These are phyloP conservation scores for Stylonectria norvegica DNA, from an alignment of 2,329 filamentous ascomycete species.

Conservation along the genomic window DNA sequence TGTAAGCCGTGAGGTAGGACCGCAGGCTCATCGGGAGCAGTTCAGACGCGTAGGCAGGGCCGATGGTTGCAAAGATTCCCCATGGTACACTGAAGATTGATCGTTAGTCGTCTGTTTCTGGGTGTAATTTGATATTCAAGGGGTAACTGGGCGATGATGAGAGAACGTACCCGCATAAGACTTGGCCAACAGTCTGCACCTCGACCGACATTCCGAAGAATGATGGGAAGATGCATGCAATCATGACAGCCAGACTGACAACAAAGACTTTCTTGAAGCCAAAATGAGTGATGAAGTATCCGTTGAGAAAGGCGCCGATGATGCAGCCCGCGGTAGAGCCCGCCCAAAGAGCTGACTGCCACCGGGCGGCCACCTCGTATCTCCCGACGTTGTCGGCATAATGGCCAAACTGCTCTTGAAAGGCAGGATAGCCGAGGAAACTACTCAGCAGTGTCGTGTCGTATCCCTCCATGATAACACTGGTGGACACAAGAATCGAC, in stretches of 20 bases:
- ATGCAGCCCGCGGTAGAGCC: constrained; percentile 1
- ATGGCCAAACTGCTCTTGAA: constrained; percentile 1
- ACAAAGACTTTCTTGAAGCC: constrained; percentile 31
- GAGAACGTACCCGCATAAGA: constrained; percentile 27
- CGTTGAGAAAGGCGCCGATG: constrained; percentile 3
- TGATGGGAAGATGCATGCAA: constrained; percentile 39
- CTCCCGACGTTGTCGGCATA: neutral
- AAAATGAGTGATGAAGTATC: constrained; percentile 24
- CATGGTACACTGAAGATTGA: constrained; percentile 55
- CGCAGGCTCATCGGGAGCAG: constrained; percentile 7
- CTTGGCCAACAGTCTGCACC: constrained; percentile 46
- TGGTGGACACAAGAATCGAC: constrained; percentile 28
- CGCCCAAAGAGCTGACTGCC: constrained; percentile 5
- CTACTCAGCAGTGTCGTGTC: constrained; percentile 27
- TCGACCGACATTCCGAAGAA: constrained; percentile 43
- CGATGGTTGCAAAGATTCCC: constrained; percentile 57
- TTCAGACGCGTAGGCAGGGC: constrained; percentile 9
- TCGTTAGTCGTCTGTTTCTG: too few relatives aligned
- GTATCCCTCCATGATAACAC: constrained; percentile 38
- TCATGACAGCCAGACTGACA: constrained; percentile 33
- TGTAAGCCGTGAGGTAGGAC: constrained; percentile 3
- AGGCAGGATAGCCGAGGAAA: constrained; percentile 28
- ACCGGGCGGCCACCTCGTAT: constrained; percentile 6
- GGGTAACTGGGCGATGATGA: too few relatives aligned
- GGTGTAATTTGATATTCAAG: too few relatives aligned